Base-by-base conservation (phyloP, 2,329 filamentous ascomycete species). In the Shiraia sp. region DNA sequence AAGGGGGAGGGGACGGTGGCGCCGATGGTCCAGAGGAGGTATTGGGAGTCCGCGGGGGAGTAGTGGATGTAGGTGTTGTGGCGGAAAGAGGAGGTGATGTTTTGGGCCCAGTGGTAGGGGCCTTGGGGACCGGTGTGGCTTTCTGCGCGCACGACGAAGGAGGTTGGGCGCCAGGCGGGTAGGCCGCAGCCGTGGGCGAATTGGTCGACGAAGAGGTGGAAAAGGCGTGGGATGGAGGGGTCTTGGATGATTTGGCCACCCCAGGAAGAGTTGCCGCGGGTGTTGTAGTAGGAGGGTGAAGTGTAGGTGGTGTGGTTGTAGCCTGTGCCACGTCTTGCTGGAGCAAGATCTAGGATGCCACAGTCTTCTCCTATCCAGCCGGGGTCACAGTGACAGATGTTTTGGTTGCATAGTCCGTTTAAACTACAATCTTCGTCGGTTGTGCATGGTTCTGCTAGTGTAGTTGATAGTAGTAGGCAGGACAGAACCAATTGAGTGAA, bases 21-120 rank as follows among this genome's bases (percentile, higher is more conserved):
- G 4, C 75, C 75, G 27, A 77, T 79, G 15, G 66, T 64, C 44
- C 76, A 76, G 1, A 78, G 47, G 0, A 79, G 52, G 29, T 75
- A 78, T 14, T 63, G 64, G 2, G 64, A 26, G n/a, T 78, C 74
- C 0, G 68, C 70, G 0, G 69, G 69, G 23, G 72, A 76, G 51
- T 70, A 78, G 0, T 77, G 51, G 0, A 71, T 65, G 0, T 71
- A 72, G 1, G 74, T 72, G 24, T 78, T 79, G 42, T 78, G 76
- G 1, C 66, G 69, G 29, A 78, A 79, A 2, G 69, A 70, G 2
- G 63, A 58, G 2, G 69, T 66, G 0, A 79, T 55, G 4, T 68
- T 65, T 12, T 73, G 65, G 0, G 63, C 69, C 38, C 68, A 78
- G 4, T 45, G 34, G 31, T 77, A 78, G 0, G 75, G 75, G 0